Conservation (phyloP, 345 rosid genomes). For the Acer saccharum region DNA sequence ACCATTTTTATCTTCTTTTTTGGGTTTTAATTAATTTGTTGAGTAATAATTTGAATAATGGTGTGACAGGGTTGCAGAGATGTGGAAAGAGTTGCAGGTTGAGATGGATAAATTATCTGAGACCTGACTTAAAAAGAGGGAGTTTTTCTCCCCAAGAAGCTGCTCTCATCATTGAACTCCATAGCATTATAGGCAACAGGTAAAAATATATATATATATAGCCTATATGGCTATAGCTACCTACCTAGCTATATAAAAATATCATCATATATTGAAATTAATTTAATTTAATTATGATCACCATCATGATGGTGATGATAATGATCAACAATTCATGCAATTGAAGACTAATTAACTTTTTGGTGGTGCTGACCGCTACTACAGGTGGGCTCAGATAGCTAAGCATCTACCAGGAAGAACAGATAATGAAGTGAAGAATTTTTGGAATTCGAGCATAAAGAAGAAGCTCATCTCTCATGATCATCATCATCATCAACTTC, state of each 20-base stretch:
- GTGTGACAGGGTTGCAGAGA: conserved; percentile 71
- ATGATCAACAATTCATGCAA: background rate
- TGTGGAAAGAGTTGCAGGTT: conserved; percentile 99
- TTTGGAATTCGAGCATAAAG: conserved; percentile 92
- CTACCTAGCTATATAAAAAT: too few relatives aligned
- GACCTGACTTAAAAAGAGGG: conserved; percentile 96
- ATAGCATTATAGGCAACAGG: conserved; percentile 96
- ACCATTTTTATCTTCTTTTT: background rate
- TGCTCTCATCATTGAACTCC: conserved; percentile 91
- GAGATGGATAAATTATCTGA: conserved; percentile 92
- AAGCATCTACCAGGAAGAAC: conserved; percentile 93
- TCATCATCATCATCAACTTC: background rate
- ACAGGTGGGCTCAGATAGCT: conserved; percentile 93
- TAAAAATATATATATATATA: conserved; percentile 1
- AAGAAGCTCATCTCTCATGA: conserved; percentile 75
- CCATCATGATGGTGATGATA: background rate
- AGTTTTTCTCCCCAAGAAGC: conserved; percentile 96
- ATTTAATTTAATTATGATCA: conserved; percentile 11
- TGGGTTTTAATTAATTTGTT: conserved; percentile 2
- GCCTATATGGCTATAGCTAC: background rate
- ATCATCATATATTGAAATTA: too few relatives aligned
- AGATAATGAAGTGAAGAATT: conserved; percentile 92
- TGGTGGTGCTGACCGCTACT: background rate
- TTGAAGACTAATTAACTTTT: too few relatives aligned
- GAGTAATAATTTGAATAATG: background rate